These are phyloP conservation scores for Eimeria necatrix DNA, from an alignment of 169 alveolate genomes.

Conservation along the genomic window DNA sequence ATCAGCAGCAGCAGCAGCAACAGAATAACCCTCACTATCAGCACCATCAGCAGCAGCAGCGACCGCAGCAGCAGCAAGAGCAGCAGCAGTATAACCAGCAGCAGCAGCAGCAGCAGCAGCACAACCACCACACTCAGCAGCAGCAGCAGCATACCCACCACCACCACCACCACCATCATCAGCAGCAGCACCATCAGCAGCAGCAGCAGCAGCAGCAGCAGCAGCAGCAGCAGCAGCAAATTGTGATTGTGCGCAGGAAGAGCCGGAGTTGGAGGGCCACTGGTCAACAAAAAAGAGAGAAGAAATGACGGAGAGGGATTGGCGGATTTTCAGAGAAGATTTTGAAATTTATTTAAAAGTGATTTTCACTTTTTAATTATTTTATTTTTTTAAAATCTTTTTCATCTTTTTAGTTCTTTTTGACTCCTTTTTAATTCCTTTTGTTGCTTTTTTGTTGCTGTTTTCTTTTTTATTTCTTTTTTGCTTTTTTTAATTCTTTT, in stretches of 20 bases:
- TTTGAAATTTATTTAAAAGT: slow-evolving; percentile 92
- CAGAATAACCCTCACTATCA: too few relatives aligned
- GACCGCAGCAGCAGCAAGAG: too few relatives aligned
- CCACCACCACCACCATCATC: too few relatives aligned
- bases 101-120: too few relatives aligned
- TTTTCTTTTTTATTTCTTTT: not conserved
- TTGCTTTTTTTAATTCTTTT: too few relatives aligned
- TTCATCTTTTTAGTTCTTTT: not conserved
- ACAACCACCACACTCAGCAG: too few relatives aligned
- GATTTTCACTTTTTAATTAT: not conserved
- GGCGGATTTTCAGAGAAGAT: slow-evolving; percentile 98
- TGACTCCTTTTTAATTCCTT: not conserved
- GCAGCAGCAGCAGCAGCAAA: slow-evolving; percentile 23
- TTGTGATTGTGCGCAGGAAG: slow-evolving; percentile 24
- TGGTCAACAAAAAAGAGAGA: slow-evolving; percentile 92
- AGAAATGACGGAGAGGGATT: slow-evolving; percentile 97
- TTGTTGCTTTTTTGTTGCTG: not conserved
- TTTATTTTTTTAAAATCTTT: not conserved
- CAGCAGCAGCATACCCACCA: too few relatives aligned
- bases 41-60: too few relatives aligned
- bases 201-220: not conserved
- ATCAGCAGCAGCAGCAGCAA: too few relatives aligned
- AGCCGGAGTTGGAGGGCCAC: slow-evolving; percentile 84
- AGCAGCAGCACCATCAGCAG: too few relatives aligned
- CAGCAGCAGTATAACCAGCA: too few relatives aligned